Base-by-base conservation (phyloP, 1,139 yeast species). In the Diutina neorugosa region DNA sequence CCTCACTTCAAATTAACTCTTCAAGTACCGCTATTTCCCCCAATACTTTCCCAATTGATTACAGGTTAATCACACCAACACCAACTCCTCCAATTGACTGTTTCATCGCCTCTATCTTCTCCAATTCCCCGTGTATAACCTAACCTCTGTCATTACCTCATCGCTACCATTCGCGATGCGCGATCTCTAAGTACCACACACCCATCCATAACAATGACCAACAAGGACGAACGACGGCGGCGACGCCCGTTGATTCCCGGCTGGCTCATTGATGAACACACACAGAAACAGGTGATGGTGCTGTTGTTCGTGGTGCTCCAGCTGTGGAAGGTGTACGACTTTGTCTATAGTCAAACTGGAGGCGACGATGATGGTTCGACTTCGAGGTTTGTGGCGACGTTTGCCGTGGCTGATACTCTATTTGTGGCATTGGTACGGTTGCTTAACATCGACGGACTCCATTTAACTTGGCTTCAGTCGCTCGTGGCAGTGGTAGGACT, bases 311-410 rank as follows among this genome's bases (percentile, higher is more conserved):
- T 79, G 3, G 72, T 86, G 52, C 73, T 91, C 20, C 97, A 91
- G 65, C 80, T 89, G 23, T 86, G 86, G 78, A 93, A 93, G 63
- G 55, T 87, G 1, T 87, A 86, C 62, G 96, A 90, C 63, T 70
- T 87, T 42, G 63, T 78, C 25, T 67, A 56, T 63, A 56, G 55
- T 2, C 51, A 49, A 55, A 31, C 51, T n/a, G 52, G 6, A 55
- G 48, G 50, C 37, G 1, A 8, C 50, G 11, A 59, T 62, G 9
- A 44, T 3, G 18, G 11, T 23, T 71, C 78, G 31, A 77, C 75
- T 55, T 74, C 84, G 63, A 70, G 78, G 16, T 86, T 87, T 62
- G 69, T 86, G 20, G 62, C 84, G 57, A 89, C 90, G 62, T 91
- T 86, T 65, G 73, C 84, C 51, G 61, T 85, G 16, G 67, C 88